Base-by-base conservation (phyloP, 2,329 filamentous ascomycete species). In the Aspergillus carbonarius region DNA sequence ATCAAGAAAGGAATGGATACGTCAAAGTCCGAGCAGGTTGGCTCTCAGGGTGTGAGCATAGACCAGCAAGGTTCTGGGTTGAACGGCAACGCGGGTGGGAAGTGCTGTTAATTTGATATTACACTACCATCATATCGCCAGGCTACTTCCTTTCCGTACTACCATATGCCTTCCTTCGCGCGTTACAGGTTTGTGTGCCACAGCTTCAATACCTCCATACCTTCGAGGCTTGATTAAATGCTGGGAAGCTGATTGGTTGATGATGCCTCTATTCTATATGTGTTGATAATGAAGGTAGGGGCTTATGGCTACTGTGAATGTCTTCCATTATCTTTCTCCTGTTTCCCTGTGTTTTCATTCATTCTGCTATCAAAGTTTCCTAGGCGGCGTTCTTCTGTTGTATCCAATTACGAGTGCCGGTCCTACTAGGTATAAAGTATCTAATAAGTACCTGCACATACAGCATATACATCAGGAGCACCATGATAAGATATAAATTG, bases 1-100 rank as follows among this genome's bases (percentile, higher is more conserved):
- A 98, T 99, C 83, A 99, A 99, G 88, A 96, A 96, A 85, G 88
- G 97, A 76, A 95, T 97, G 78, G 93, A 98, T 76, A 96, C 88
- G 64, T 86, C 88, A 66, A 92, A 93, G 82, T 86, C 86, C 64
- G 90, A 95, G 67, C 84, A 87, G 69, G 77, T 82, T 35, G 77
- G 81, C 34, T 69, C 77, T 35, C 76, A 80, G 62, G 87, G 86
- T 47, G 88, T 93, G 68, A 90, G 87, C 72, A 89, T 93, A 69
- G 83, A 85, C 66, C 84, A 86, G 68, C 78, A 82, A 70, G 83
- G 84, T 66, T 83, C 82, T 50, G 76, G 75, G 25, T 59, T 70
- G 60, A 75, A 72, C 64, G 81, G 81, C 50, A 81, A 81, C 59
- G 70, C 82, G 59, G 82, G 83, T 55, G 82, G 86, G 71, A 92